These are phyloP conservation scores for Calonectria honghensis DNA, from an alignment of 2,329 filamentous ascomycete genomes.

Conservation along the genomic window DNA sequence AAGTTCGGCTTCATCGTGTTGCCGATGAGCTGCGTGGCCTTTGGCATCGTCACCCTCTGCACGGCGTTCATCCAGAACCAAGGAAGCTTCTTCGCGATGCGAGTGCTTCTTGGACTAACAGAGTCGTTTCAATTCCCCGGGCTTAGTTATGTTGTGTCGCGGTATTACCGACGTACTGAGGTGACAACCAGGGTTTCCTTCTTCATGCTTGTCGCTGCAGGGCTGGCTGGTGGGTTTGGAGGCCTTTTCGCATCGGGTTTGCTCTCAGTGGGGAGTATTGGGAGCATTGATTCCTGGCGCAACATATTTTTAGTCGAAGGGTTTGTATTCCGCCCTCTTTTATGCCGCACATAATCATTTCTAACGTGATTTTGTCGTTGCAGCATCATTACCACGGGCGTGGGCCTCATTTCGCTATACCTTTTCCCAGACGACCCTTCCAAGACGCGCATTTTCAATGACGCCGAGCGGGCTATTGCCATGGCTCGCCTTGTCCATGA, in stretches of 20 bases:
- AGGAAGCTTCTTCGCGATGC: constrained; percentile 66
- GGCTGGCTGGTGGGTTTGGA: constrained; percentile 75
- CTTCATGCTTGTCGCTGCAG: constrained; percentile 71
- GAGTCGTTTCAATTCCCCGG: constrained; percentile 76
- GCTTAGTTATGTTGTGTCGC: constrained; percentile 73
- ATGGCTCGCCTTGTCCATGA: constrained; percentile 66
- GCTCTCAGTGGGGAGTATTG: constrained; percentile 50
- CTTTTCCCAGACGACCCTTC: constrained; percentile 71
- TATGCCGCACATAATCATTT: not conserved
- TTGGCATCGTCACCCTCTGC: constrained; percentile 73
- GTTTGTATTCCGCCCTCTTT: constrained; percentile 20
- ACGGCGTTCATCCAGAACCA: constrained; percentile 72
- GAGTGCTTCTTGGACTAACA: constrained; percentile 71
- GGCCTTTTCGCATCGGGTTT: constrained; percentile 72
- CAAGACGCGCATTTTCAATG: constrained; percentile 69
- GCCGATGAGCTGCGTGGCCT: constrained; percentile 63
- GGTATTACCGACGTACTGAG: constrained; percentile 74
- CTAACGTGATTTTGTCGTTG: not conserved
- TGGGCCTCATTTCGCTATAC: constrained; percentile 69
- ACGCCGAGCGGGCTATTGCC: constrained; percentile 73
- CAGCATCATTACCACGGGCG: constrained; percentile 69
- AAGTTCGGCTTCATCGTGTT: constrained; percentile 69
- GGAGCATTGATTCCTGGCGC: constrained; percentile 66
- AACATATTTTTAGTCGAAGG: constrained; percentile 80
- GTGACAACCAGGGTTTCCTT: constrained; percentile 74